These are phyloP conservation scores for Apiotrichum montevideense DNA, from an alignment of 1,284 basidiomycete genomes.

Conservation along the genomic window DNA sequence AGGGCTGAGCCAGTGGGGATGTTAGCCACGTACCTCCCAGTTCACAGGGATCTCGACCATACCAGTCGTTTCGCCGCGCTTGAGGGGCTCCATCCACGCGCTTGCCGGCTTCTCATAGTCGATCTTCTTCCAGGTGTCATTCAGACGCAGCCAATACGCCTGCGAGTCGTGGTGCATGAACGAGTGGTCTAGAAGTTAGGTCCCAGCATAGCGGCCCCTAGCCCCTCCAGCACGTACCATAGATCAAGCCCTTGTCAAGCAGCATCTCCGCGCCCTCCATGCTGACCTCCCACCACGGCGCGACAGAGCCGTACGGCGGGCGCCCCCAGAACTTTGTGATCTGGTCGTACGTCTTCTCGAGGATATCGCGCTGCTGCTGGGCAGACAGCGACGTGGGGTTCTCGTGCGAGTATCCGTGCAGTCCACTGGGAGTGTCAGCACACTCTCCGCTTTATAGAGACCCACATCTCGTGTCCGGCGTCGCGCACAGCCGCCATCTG, in stretches of 20 bases:
- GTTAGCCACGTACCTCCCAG: constrained; percentile 50
- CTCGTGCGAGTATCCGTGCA: constrained; percentile 72
- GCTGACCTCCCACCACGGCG: constrained; percentile 74
- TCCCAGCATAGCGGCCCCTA: constrained; percentile 38
- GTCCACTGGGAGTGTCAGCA: constrained; percentile 44
- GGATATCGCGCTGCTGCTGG: constrained; percentile 65
- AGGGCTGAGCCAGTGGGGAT: too few relatives aligned
- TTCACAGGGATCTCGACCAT: constrained; percentile 67
- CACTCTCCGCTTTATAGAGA: background rate
- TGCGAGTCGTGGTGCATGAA: constrained; percentile 55
- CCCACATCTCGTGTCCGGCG: constrained; percentile 48
- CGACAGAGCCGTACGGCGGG: constrained; percentile 61
- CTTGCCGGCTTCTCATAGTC: constrained; percentile 58
- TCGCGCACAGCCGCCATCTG: constrained; percentile 47
- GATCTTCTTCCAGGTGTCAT: constrained; percentile 69
- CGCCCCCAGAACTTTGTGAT: constrained; percentile 63
- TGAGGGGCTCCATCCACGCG: constrained; percentile 70
- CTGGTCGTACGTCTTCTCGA: constrained; percentile 61
- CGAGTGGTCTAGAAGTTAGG: constrained; percentile 50
- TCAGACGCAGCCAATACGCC: constrained; percentile 63
- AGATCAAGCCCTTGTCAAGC: constrained; percentile 67
- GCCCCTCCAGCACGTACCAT: constrained; percentile 56
- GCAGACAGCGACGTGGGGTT: constrained; percentile 60
- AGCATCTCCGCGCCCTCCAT: constrained; percentile 63
- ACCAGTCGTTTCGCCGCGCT: constrained; percentile 60